Evolutionary conservation across 805 yeast genomes (phyloP), one percentile per base, ranked within the genome.

Genomic region (Geotrichum ghanense): DNA sequence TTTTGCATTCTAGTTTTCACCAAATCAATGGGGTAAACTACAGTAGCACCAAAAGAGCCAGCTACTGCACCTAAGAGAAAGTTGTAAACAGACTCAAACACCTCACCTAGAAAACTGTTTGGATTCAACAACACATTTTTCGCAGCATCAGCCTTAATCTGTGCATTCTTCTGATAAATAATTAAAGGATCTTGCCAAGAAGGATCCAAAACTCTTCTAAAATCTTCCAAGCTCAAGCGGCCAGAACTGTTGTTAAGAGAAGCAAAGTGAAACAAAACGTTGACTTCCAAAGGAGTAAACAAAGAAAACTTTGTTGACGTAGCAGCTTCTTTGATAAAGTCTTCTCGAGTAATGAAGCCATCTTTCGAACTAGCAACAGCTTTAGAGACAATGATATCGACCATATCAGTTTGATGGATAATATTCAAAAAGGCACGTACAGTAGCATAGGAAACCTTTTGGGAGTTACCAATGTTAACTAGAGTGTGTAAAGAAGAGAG

Each of bases 1-100:
- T 95, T 95, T 68, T 90, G 98, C 95, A 90, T 87, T 64, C 97
- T 78, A 3, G 98, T 90, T 68, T 90, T 90, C 53, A 90, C 88
- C 62, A 92, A 72, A 67, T 90, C 98, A 54, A 92, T 92, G 25
- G 98, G 98, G 63, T 90, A 90, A 41, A 90, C 98, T 14, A 83
- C 85, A 3, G 96, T 86, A n/a, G 98, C 97, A 51, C 98, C 98
- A 65, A 90, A 79, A 56, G 96, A 92, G 49, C 98, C 98, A 25
- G 98, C 97, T 44, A 89, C 74, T 2, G 97, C 87, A 16, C 98
- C 98, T 49, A 90, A 70, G 24, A 83, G 68, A 65, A 90, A 90
- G 49, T 94, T 87, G 66, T 89, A 86, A 47, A 81, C 73, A 6
- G 95, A 85, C 60, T 85, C 94, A 52, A 90, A 86, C 44, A 90